These are phyloP conservation scores for Polytolypa hystricis DNA, from an alignment of 2,329 filamentous ascomycete genomes.

Conservation along the genomic window DNA sequence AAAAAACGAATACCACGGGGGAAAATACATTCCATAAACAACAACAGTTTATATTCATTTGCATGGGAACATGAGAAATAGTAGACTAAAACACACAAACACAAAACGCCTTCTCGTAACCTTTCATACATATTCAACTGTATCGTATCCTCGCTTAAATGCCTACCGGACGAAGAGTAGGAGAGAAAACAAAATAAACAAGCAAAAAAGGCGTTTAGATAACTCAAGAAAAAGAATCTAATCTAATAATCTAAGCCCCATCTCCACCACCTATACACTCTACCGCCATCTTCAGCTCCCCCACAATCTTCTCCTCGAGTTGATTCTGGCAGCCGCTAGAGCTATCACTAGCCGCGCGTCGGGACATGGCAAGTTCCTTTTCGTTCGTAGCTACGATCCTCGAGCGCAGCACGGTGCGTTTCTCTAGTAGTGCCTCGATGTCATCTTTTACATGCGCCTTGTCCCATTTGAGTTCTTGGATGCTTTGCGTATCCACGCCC, in stretches of 20 bases:
- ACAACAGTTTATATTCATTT: no score
- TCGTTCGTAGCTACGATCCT: constrained; percentile 62
- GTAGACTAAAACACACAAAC: no score
- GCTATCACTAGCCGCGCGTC: constrained; percentile 29
- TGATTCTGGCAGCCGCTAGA: constrained; percentile 46
- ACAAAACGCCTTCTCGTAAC: no score
- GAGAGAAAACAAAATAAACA: background rate
- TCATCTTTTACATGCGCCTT: constrained; percentile 62
- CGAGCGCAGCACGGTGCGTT: constrained; percentile 57
- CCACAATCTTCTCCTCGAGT: constrained; percentile 65
- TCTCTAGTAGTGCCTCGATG: constrained; percentile 68
- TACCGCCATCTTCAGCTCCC: constrained; percentile 50
- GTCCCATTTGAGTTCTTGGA: constrained; percentile 68
- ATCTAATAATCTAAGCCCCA: constrained; percentile 17
- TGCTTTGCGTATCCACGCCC: constrained; percentile 48
- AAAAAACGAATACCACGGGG: no score
- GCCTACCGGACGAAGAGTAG: background rate
- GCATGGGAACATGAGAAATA: no score
- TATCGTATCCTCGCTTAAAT: no score
- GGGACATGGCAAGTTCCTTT: constrained; percentile 55
- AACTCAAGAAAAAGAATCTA: constrained; percentile 8
- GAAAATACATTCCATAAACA: no score
- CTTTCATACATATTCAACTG: no score
- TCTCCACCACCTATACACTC: constrained; percentile 31
- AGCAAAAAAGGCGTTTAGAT: background rate